Percentiles rank a stretch among this genome's conserved stretches.
phyloP scores from a whole-genome alignment of 495 filamentous ascomycete species.

The Margaritispora aquatica region DNA sequence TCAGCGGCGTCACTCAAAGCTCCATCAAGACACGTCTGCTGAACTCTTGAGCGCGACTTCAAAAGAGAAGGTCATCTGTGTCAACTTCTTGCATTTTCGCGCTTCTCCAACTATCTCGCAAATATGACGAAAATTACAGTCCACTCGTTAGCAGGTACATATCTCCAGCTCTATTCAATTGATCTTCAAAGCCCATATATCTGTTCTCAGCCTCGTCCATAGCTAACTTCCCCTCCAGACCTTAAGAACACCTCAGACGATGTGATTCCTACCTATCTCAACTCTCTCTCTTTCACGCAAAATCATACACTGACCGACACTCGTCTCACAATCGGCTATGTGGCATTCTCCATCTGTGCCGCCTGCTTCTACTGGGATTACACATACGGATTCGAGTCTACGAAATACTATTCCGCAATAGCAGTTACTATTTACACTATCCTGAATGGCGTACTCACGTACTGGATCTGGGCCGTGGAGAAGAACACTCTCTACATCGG shows the following conservation, averaged over 20 bases:
- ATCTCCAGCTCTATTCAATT: neutral
- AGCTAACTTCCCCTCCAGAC: slow-evolving; percentile 44
- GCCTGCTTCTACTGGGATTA: slow-evolving; percentile 88
- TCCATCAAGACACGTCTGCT: slow-evolving; percentile 23
- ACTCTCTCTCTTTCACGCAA: slow-evolving; percentile 72
- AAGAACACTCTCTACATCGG: slow-evolving; percentile 76
- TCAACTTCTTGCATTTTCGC: neutral
- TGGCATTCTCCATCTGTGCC: slow-evolving; percentile 70
- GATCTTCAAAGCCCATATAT: neutral
- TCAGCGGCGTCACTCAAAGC: slow-evolving; percentile 1
- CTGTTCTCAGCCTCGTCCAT: neutral
- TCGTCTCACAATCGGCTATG: slow-evolving; percentile 76
- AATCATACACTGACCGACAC: slow-evolving; percentile 75
- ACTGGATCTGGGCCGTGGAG: slow-evolving; percentile 85
- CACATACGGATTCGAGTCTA: slow-evolving; percentile 78
- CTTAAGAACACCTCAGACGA: slow-evolving; percentile 97
- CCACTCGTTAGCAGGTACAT: slow-evolving; percentile 59
- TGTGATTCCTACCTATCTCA: slow-evolving; percentile 86
- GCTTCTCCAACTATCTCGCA: slow-evolving; percentile 3
- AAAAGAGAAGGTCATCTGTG: neutral
- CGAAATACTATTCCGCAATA: slow-evolving; percentile 65
- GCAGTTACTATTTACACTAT: slow-evolving; percentile 76
- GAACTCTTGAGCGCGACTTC: neutral
- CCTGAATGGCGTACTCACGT: slow-evolving; percentile 72
- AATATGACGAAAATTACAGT: slow-evolving; percentile 55